Conservation (phyloP, 352 stramenopile species). For the Globisporangium barbulae region DNA sequence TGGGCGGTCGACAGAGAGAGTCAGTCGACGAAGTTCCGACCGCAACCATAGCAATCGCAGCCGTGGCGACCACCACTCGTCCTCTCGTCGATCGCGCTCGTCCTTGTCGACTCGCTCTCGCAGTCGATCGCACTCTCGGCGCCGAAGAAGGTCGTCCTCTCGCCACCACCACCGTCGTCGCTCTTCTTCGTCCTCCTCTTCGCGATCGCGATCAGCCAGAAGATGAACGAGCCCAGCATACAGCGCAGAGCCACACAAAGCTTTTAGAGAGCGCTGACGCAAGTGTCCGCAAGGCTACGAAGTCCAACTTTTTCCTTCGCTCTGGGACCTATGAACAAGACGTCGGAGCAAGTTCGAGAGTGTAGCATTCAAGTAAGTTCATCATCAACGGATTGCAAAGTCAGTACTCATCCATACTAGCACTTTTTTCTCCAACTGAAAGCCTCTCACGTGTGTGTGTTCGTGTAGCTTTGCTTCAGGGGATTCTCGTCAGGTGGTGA, state of each 20-base stretch:
- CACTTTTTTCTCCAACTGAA: too few relatives aligned
- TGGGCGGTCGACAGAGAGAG: conserved; percentile 9
- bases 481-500: too few relatives aligned
- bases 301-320: too few relatives aligned
- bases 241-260: not conserved
- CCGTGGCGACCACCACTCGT: conserved; percentile 14
- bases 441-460: too few relatives aligned
- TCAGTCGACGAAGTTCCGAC: conserved; percentile 8
- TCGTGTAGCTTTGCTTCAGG: too few relatives aligned
- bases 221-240: not conserved
- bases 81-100: not conserved
- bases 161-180: not conserved
- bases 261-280: not conserved
- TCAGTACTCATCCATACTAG: too few relatives aligned
- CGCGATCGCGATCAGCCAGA: conserved; percentile 17
- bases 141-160: not conserved
- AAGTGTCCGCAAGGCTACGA: too few relatives aligned
- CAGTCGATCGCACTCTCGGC: conserved; percentile 31
- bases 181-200: conserved; percentile 17
- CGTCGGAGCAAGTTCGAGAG: not conserved
- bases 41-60: conserved; percentile 20
- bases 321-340: not conserved
- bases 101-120: conserved; percentile 32
- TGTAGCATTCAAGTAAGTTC: not conserved
- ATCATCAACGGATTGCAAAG: not conserved